Conservation (phyloP, 192 early-diverging fungal species). For the Haplosporangium gracile region DNA sequence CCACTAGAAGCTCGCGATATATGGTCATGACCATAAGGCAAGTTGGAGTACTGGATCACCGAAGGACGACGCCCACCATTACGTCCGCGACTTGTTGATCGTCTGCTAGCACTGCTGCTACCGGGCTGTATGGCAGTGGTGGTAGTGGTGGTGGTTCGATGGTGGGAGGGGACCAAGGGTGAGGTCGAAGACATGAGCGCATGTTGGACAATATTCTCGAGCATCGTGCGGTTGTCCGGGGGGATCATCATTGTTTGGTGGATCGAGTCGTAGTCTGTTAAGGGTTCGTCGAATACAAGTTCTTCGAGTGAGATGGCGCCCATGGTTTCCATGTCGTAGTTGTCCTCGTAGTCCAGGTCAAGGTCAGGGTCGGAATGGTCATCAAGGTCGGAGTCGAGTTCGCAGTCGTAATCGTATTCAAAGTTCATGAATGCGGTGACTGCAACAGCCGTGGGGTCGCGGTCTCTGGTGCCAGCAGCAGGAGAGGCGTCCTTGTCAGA, state of each 20-base stretch:
- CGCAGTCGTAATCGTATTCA: too few species aligned
- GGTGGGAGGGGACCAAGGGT: not conserved
- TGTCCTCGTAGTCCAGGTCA: constrained; percentile 4
- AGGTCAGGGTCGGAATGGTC: not conserved
- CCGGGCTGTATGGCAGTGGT: not conserved
- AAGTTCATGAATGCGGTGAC: too few species aligned
- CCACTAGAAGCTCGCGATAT: not conserved
- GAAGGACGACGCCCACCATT: not conserved
- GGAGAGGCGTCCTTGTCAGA: too few species aligned
- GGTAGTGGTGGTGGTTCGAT: not conserved
- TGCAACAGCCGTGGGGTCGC: too few species aligned
- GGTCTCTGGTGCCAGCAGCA: too few species aligned
- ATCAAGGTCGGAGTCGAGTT: not conserved
- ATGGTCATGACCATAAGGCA: not conserved
- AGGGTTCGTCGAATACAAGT: not conserved
- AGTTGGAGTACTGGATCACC: not conserved
- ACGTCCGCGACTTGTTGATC: not conserved
- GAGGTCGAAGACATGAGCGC: not conserved
- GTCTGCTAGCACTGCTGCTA: not conserved
- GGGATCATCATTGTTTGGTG: constrained; percentile 5
- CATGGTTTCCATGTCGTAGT: constrained; percentile 12
- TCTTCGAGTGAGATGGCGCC: constrained; percentile 8
- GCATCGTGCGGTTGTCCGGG: not conserved
- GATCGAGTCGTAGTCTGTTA: not conserved
- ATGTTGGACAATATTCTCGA: not conserved